Base-by-base conservation (phyloP, 805 yeast species). In the Ogataea methylovora region DNA sequence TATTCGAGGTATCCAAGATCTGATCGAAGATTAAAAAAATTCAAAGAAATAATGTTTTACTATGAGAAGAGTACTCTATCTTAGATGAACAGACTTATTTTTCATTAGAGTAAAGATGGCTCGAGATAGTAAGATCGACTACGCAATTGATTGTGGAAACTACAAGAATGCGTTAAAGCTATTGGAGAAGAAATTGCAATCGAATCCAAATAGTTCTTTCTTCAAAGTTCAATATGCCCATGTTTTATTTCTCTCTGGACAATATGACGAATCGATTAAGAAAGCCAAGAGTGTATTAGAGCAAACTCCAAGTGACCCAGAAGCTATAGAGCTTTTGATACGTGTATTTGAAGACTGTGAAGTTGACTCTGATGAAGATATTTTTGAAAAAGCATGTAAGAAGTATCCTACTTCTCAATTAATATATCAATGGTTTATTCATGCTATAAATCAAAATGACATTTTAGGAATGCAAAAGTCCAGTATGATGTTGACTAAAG, bases 311-410 rank as follows among this genome's bases (percentile, higher is more conserved):
- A 71, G 67, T 43, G 87, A 82, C 43, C 63, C 69, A 0, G 60
- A 65, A 23, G 59, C 85, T 0, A 52, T 82, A 35, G 61, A 60
- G 8, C 37, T 76, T 5, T 52, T 81, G 30, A 64, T 63, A 32
- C 58, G 56, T 1, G 63, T 75, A 18, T 76, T 72, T 47, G 42
- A 54, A 4, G 52, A 58, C 13, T 40, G 52, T 27, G 51, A 61
- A n/a, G 64, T 61, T 1, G 51, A 45, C 25, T 50, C 50, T 11
- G 54, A 52, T 0, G 75, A 72, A 35, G 64, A 59, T 31, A 65
- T 74, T 0, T 79, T 70, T 48, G 86, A 79, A 40, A 68, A 61
- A 35, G 77, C 79, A 3, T 65, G 71, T 28, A 70, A 71, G 48
- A 74, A 70, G 48, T 76, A 73, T 43, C 78, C 81, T 4, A 63